phyloP scores from a whole-genome alignment of 2,329 filamentous ascomycete species.

The Curvularia spicifera region DNA sequence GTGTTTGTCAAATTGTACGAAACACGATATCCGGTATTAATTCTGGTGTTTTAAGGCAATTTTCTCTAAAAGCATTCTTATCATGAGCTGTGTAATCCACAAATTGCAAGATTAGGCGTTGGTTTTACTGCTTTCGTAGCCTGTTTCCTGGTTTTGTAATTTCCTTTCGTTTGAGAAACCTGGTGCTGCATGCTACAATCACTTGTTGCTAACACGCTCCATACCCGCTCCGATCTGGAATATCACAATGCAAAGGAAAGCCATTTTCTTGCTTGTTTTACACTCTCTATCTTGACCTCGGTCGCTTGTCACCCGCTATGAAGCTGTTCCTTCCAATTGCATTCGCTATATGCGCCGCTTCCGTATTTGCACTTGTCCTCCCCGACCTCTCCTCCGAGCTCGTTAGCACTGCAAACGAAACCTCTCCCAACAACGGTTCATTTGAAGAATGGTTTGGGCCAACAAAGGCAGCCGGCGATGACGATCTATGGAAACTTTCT shows the following conservation, averaged over 20 bases:
- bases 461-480: neutral
- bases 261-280: neutral
- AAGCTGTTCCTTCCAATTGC: too few species aligned
- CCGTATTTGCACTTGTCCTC: neutral
- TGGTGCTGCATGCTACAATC: neutral
- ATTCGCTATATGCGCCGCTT: slow-evolving; percentile 1
- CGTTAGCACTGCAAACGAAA: neutral
- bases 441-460: neutral
- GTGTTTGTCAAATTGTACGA: slow-evolving; percentile 2
- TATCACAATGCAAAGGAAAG: neutral
- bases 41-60: slow-evolving; percentile 17
- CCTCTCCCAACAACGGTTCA: neutral
- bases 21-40: slow-evolving; percentile 9
- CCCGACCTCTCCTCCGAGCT: neutral
- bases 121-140: neutral
- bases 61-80: slow-evolving; percentile 6
- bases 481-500: slow-evolving; percentile 8
- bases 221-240: neutral
- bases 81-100: slow-evolving; percentile 2
- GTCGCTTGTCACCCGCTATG: too few species aligned
- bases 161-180: neutral
- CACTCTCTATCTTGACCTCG: neutral
- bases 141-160: neutral
- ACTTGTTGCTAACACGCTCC: neutral
- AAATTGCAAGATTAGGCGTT: neutral